phyloP scores from a whole-genome alignment of 768 basidiomycete genomes.

The Mycena galericulata region DNA sequence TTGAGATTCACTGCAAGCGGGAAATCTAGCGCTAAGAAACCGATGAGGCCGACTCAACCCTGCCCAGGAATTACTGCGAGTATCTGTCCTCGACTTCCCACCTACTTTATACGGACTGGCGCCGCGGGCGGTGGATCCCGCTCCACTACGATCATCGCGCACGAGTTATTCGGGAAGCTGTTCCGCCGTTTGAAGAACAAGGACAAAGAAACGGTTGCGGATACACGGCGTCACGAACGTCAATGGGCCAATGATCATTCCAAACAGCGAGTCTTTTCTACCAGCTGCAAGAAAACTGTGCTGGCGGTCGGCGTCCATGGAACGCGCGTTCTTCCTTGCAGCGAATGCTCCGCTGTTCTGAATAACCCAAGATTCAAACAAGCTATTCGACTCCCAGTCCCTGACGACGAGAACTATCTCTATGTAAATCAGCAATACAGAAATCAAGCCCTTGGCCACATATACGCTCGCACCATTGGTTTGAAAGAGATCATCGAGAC shows the following conservation, averaged over 20 bases:
- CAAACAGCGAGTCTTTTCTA: constrained; percentile 30
- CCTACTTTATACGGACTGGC: constrained; percentile 29
- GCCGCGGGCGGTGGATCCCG: constrained; percentile 33
- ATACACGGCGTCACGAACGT: constrained; percentile 33
- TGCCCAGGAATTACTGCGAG: constrained; percentile 33
- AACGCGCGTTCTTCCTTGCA: constrained; percentile 20
- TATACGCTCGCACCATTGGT: not conserved
- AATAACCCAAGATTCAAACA: constrained; percentile 26
- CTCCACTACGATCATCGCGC: constrained; percentile 28
- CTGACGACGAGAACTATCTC: constrained; percentile 31
- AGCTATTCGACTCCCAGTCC: constrained; percentile 4
- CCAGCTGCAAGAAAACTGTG: constrained; percentile 28
- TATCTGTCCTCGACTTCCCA: constrained; percentile 10
- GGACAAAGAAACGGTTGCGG: constrained; percentile 25
- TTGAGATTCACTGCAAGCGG: not conserved
- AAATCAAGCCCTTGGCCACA: not conserved
- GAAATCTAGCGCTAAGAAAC: not conserved
- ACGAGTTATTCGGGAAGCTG: constrained; percentile 18
- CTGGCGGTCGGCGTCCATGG: not conserved
- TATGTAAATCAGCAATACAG: constrained; percentile 8
- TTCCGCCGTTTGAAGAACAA: not conserved
- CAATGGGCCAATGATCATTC: constrained; percentile 44
- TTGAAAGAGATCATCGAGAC: constrained; percentile 7
- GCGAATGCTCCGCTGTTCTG: constrained; percentile 23
- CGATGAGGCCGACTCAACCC: not conserved